phyloP scores from a whole-genome alignment of 441 rosid genomes.

The Pelargonium fulgidum region DNA sequence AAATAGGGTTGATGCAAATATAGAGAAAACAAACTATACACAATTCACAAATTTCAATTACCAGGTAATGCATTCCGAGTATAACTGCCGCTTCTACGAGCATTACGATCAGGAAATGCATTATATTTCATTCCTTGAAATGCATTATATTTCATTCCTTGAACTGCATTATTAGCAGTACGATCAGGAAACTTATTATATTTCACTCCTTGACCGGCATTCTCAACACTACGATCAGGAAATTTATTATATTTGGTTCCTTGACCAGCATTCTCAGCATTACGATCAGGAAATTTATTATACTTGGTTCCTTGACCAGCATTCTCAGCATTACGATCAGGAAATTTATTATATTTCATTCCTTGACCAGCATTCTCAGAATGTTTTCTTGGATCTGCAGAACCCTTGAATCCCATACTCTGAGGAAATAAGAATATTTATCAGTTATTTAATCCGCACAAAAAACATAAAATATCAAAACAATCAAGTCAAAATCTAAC shows the following conservation, averaged over 20 bases:
- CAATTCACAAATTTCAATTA: slow-evolving; percentile 18
- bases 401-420: slow-evolving; percentile 37
- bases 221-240: not conserved
- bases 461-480: too few relatives aligned
- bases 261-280: slow-evolving; percentile 13
- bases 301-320: slow-evolving; percentile 25
- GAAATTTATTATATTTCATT: slow-evolving; percentile 25
- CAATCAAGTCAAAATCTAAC: not conserved
- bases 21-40: too few relatives aligned
- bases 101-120: slow-evolving; percentile 36
- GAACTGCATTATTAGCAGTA: not conserved
- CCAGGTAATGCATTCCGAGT: slow-evolving; percentile 38
- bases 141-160: not conserved
- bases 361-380: slow-evolving; percentile 40
- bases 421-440: slow-evolving; percentile 35
- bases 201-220: not conserved
- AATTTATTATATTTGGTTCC: not conserved
- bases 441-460: not conserved
- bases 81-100: slow-evolving; percentile 42
- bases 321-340: slow-evolving; percentile 48
- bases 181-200: slow-evolving; percentile 1
- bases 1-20: too few relatives aligned
- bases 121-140: slow-evolving; percentile 15
- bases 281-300: slow-evolving; percentile 37
- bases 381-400: slow-evolving; percentile 37